phyloP scores from a whole-genome alignment of 2,329 filamentous ascomycete species.

The Epichloe sp. region DNA sequence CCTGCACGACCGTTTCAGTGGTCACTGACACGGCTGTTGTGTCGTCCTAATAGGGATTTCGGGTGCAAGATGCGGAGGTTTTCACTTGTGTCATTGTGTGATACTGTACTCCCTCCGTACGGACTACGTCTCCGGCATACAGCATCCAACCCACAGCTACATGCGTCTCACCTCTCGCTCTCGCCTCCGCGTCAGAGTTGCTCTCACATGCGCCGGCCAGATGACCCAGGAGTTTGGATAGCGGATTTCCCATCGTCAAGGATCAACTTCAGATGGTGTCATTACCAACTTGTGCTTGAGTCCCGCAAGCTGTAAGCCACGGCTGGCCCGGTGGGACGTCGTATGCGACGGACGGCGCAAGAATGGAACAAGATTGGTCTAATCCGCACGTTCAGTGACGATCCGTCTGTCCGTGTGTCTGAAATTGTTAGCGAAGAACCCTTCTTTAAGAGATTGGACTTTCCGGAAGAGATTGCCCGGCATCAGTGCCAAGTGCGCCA shows the following conservation, averaged over 20 bases:
- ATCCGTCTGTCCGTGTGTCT: constrained; percentile 6
- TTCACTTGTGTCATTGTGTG: no score
- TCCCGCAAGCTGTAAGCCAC: neutral
- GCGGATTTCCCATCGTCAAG: neutral
- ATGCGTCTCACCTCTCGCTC: neutral
- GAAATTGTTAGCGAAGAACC: neutral
- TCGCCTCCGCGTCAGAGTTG: no score
- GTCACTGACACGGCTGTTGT: neutral
- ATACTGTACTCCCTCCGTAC: no score
- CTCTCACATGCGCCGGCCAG: no score
- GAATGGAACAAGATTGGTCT: neutral
- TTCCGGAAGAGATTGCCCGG: constrained; percentile 2
- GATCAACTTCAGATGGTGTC: neutral
- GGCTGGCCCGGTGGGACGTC: neutral
- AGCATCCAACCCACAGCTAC: no score
- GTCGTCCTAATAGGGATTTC: neutral
- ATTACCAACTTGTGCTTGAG: neutral
- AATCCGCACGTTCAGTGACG: neutral
- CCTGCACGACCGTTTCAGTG: neutral
- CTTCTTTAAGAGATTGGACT: constrained; percentile 2
- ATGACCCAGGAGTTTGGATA: neutral
- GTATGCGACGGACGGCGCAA: constrained; percentile 8
- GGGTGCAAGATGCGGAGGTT: no score
- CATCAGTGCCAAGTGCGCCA: neutral
- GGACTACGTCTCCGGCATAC: no score